phyloP scores from a whole-genome alignment of 768 basidiomycete genomes.

The Psilocybe cyanescens region DNA sequence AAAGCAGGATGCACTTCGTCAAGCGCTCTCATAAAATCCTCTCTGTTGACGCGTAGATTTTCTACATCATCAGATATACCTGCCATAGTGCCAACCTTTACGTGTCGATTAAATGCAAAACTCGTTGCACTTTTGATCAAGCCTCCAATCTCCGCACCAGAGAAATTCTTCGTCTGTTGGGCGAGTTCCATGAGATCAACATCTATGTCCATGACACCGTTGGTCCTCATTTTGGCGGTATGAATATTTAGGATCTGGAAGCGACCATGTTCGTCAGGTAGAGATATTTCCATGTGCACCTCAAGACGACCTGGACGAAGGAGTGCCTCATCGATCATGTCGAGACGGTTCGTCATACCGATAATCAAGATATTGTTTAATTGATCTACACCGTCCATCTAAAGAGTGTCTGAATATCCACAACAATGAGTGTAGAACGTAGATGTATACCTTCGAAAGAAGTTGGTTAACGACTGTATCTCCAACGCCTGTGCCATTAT shows the following conservation, averaged over 20 bases:
- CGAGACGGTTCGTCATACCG: slow-evolving; percentile 97
- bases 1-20: slow-evolving; percentile 96
- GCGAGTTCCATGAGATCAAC: slow-evolving; percentile 88
- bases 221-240: slow-evolving; percentile 91
- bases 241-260: slow-evolving; percentile 95
- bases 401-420: background rate
- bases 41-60: slow-evolving; percentile 83
- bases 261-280: slow-evolving; percentile 93
- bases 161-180: slow-evolving; percentile 91
- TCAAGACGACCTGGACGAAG: slow-evolving; percentile 98
- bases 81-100: slow-evolving; percentile 97
- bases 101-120: slow-evolving; percentile 97
- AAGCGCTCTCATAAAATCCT: slow-evolving; percentile 88
- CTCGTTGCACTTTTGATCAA: slow-evolving; percentile 97
- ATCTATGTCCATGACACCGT: slow-evolving; percentile 86
- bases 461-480: slow-evolving; percentile 99
- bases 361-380: slow-evolving; percentile 99
- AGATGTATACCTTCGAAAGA: slow-evolving; percentile 78
- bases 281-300: slow-evolving; percentile 98
- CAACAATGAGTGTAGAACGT: background rate
- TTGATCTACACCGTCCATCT: slow-evolving; percentile 99
- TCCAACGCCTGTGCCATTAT: slow-evolving; percentile 94
- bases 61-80: slow-evolving; percentile 97
- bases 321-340: slow-evolving; percentile 99
- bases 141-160: slow-evolving; percentile 94